A percentile compares a stretch with the other conserved stretches of the same genome.
phyloP scores from a whole-genome alignment of 208 protist species.

The Porcisia deanei region DNA sequence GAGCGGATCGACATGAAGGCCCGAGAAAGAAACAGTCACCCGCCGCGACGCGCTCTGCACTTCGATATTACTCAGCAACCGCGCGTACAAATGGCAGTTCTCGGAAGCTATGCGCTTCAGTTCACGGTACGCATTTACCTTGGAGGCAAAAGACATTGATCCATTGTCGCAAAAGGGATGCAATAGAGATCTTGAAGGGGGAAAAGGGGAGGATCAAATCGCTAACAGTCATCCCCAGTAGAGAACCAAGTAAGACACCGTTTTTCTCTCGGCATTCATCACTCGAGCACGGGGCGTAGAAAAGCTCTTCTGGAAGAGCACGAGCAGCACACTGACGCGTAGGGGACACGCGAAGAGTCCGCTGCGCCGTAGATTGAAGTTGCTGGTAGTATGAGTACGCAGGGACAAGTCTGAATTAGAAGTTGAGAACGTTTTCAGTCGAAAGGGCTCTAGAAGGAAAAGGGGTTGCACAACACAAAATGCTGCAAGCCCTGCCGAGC shows the following conservation, averaged over 20 bases:
- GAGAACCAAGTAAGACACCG: neutral
- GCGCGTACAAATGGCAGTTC: slow-evolving; percentile 39
- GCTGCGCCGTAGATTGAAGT: neutral
- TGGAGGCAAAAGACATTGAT: slow-evolving; percentile 28
- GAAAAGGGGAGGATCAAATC: neutral
- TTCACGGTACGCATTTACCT: slow-evolving; percentile 37
- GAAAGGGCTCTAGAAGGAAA: neutral
- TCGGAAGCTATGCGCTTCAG: slow-evolving; percentile 44
- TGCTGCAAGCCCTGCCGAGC: neutral
- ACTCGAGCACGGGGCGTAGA: neutral
- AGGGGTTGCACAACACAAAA: neutral
- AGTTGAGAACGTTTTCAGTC: neutral
- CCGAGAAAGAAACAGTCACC: neutral
- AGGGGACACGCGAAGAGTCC: neutral
- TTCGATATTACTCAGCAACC: slow-evolving; percentile 34
- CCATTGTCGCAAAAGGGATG: neutral
- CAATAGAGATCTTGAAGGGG: neutral
- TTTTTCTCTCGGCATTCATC: no score
- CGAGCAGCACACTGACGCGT: neutral
- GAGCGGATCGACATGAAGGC: neutral
- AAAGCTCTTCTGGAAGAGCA: neutral
- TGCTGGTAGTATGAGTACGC: no score
- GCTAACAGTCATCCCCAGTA: neutral
- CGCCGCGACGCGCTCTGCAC: slow-evolving; percentile 6
- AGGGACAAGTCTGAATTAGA: neutral